phyloP scores from a whole-genome alignment of 257 asterid species.

The Solanum sejunctum region DNA sequence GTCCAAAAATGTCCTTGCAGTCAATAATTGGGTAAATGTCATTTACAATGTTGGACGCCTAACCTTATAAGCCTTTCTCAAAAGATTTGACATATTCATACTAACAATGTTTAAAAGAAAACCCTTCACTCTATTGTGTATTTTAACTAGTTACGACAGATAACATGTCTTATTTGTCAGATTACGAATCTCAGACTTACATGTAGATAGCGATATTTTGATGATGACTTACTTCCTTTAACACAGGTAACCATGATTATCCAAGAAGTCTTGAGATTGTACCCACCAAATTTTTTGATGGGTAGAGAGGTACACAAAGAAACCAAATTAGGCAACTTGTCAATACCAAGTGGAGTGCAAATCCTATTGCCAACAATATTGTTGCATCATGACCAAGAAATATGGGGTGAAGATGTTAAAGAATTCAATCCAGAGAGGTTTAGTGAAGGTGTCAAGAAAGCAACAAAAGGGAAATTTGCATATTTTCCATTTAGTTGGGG shows the following conservation, averaged over 20 bases:
- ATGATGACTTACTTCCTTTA: background rate
- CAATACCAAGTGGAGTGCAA: slow-evolving; percentile 3
- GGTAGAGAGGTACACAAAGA: background rate
- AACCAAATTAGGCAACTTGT: slow-evolving; percentile 5
- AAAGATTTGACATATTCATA: too few species aligned
- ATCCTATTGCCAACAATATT: background rate
- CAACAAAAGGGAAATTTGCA: slow-evolving; percentile 5
- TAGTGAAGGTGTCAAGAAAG: slow-evolving; percentile 3
- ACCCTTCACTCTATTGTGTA: too few species aligned
- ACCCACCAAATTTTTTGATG: slow-evolving; percentile 3
- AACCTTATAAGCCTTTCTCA: background rate
- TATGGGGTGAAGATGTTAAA: slow-evolving; percentile 13
- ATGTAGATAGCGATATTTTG: background rate
- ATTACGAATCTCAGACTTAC: background rate
- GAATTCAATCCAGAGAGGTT: slow-evolving; percentile 16
- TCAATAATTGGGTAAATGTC: background rate
- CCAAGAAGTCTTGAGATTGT: slow-evolving; percentile 13
- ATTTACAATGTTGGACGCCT: background rate
- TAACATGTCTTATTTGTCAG: background rate
- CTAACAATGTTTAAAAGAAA: too few species aligned
- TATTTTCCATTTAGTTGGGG: slow-evolving; percentile 12
- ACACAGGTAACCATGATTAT: slow-evolving; percentile 16
- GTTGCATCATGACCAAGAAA: slow-evolving; percentile 5
- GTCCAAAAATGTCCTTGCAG: too few species aligned
- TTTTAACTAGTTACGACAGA: too few species aligned